Conservation (phyloP, 2,329 filamentous ascomycete genomes). For the Phialophora verrucosa region DNA sequence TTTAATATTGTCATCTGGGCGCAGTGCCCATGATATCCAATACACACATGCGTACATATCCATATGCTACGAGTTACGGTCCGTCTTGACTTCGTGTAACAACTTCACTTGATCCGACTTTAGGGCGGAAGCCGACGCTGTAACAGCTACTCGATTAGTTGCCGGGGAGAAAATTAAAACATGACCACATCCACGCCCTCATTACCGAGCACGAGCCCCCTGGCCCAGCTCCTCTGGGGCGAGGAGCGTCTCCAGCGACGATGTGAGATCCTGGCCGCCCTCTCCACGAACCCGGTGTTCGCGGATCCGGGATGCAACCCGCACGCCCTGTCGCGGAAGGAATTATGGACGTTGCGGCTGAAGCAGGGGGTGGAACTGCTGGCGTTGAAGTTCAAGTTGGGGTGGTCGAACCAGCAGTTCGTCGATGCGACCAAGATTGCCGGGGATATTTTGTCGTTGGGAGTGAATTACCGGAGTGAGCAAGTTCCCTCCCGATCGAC, state of each 20-base stretch:
- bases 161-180: neutral
- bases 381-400: constrained; percentile 21
- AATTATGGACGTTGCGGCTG: constrained; percentile 24
- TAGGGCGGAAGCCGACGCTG: neutral
- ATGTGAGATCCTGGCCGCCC: constrained; percentile 9
- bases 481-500: neutral
- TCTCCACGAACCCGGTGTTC: constrained; percentile 15
- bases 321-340: constrained; percentile 22
- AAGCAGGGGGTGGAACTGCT: constrained; percentile 23
- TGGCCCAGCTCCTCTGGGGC: constrained; percentile 18
- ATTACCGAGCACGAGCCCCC: constrained; percentile 5
- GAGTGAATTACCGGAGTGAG: constrained; percentile 18
- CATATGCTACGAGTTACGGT: neutral
- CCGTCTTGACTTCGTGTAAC: neutral
- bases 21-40: too few relatives aligned
- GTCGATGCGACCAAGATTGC: constrained; percentile 20
- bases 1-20: too few relatives aligned
- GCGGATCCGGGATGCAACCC: constrained; percentile 1
- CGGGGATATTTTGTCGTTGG: constrained; percentile 1
- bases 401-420: constrained; percentile 24
- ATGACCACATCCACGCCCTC: constrained; percentile 1
- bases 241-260: constrained; percentile 12
- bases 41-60: neutral
- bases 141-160: neutral
- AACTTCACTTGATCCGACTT: neutral